These are phyloP conservation scores for Suillus paluster DNA, from an alignment of 768 basidiomycete genomes.

Conservation along the genomic window DNA sequence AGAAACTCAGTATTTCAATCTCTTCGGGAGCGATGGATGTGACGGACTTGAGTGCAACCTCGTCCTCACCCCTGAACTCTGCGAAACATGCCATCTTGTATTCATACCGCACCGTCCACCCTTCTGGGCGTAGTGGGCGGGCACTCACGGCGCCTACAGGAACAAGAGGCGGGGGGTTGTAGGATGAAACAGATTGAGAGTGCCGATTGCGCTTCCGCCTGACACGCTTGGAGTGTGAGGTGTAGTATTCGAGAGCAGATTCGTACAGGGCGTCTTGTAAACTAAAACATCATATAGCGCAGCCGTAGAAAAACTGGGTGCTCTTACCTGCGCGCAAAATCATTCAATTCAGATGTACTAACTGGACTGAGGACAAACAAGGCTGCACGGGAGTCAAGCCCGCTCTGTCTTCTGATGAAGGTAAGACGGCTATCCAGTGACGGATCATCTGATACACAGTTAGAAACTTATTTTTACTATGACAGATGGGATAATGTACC, in stretches of 20 bases:
- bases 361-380: conserved; percentile 96
- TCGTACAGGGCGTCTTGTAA: conserved; percentile 90
- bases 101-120: conserved; percentile 96
- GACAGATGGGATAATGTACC: conserved; percentile 52
- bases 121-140: conserved; percentile 76
- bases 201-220: conserved; percentile 87
- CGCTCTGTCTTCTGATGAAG: conserved; percentile 84
- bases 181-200: conserved; percentile 58
- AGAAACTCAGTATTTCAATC: conserved; percentile 14
- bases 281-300: conserved; percentile 40
- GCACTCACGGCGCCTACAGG: conserved; percentile 44
- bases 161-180: conserved; percentile 49
- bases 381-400: conserved; percentile 88
- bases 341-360: conserved; percentile 77
- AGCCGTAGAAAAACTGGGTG: neutral
- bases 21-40: conserved; percentile 13
- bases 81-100: conserved; percentile 98
- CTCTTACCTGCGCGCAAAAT: conserved; percentile 82
- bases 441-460: conserved; percentile 68
- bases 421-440: conserved; percentile 83
- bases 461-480: neutral
- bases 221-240: conserved; percentile 89
- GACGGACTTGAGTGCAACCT: conserved; percentile 87
- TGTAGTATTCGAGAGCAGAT: conserved; percentile 91
- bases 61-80: conserved; percentile 91